Base-by-base conservation (phyloP, 2,329 filamentous ascomycete genomes). In the Aspergillus flavus region DNA sequence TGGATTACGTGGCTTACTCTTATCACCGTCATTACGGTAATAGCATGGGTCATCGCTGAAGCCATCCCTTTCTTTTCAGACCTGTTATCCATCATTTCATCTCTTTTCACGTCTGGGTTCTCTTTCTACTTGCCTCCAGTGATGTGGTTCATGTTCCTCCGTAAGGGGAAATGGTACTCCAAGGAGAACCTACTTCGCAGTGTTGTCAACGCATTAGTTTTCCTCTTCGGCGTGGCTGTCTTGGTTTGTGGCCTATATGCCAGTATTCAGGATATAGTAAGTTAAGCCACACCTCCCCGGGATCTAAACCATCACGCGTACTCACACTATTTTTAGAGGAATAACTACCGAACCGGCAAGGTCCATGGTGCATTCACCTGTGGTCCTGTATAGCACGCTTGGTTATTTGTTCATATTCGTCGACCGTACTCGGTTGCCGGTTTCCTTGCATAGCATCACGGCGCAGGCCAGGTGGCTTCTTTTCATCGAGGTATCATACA, bases 61-160 rank as follows among this genome's bases (percentile, higher is more conserved):
- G 46, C 46, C 16, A 50, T 50, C 4, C 46, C 46, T 9, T 50
- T 50, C 9, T 50, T 50, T 16, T 50, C 46, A 10, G 46, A 50
- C 16, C 6, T 50, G 14, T 4, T 50, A 11, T 50, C 46, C 9
- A 50, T 50, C 3, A 7, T 16, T 3, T 76, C 75, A 45, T 91
- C 91, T 3, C 84, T 95, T 1, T 94, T 94, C 72, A 91, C 94
- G 76, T 92, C 89, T 69, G 92, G 92, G 46, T 95, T 95, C 81
- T 94, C 94, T 72, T 95, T 94, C 81, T 95, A 85, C 43, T 68
- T 88, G 19, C 78, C 83, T 1, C 84, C 85, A 48, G 78, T 78
- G 61, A 69, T 71, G 67, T 72, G 69, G 69, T 67, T 69, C 39
- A 66, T 66, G 11, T 57, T 72, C 21, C 63, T 72, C 32, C 62